Conservation (phyloP, 352 stramenopile genomes). For the Globisporangium viniferum region DNA sequence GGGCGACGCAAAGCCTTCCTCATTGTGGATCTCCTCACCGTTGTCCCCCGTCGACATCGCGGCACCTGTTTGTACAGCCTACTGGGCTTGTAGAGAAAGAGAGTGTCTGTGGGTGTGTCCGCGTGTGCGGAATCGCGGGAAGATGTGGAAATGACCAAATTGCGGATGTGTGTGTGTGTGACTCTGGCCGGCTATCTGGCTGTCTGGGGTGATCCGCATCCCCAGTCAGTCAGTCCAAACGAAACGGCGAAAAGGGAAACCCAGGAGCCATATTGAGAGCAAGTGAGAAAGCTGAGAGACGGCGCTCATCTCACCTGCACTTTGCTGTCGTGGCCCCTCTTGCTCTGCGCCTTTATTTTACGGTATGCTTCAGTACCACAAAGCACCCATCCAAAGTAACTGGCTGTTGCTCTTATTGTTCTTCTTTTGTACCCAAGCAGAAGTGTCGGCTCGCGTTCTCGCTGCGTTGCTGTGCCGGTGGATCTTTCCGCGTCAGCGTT, state of each 20-base stretch:
- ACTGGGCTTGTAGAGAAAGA: background rate
- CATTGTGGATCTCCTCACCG: background rate
- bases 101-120: background rate
- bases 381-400: background rate
- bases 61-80: background rate
- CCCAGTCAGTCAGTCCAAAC: too few relatives aligned
- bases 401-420: background rate
- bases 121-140: constrained; percentile 2
- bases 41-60: background rate
- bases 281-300: too few relatives aligned
- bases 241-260: background rate
- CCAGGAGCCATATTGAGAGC: background rate
- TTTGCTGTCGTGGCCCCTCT: too few relatives aligned
- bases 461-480: background rate
- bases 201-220: background rate
- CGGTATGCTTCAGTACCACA: too few relatives aligned
- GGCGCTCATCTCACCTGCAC: too few relatives aligned
- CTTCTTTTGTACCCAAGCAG: background rate
- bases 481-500: background rate
- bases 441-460: background rate
- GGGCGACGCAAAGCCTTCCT: background rate
- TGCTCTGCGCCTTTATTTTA: too few relatives aligned
- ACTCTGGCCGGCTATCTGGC: background rate
- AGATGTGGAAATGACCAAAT: background rate
- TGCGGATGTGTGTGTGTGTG: background rate